A percentile compares a stretch with the other conserved stretches of the same genome.
Evolutionary conservation across 805 yeast genomes (phyloP).

Genomic region (Nakazawaea anatomiae): DNA sequence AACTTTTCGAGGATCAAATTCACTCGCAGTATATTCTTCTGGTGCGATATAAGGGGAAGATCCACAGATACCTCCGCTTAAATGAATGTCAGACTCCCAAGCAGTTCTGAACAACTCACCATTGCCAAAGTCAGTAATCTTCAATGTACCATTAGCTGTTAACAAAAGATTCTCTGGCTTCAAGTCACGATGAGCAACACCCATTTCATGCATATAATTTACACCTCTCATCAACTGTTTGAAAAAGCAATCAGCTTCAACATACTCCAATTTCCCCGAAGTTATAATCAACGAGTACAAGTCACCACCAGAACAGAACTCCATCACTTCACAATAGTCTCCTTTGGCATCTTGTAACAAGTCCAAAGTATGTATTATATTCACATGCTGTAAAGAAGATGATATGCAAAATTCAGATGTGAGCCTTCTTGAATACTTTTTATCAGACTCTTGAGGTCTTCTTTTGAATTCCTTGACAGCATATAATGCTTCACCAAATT

Average conservation of each 20-base stretch:
- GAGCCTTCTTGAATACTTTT: conserved; percentile 63
- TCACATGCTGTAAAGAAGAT: conserved; percentile 68
- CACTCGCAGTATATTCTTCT: conserved; percentile 61
- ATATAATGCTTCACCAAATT: conserved; percentile 44
- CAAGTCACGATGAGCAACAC: conserved; percentile 84
- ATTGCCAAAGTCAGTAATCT: conserved; percentile 86
- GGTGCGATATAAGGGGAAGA: conserved; percentile 90
- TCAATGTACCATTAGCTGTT: conserved; percentile 65
- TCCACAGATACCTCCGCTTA: conserved; percentile 76
- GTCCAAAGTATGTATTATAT: conserved; percentile 73
- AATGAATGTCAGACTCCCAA: conserved; percentile 69
- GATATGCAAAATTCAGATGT: conserved; percentile 83
- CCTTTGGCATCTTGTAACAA: conserved; percentile 76
- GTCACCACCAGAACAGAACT: conserved; percentile 79
- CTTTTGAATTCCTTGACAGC: conserved; percentile 87
- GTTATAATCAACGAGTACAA: conserved; percentile 68
- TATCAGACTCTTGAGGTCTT: conserved; percentile 53
- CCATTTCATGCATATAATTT: conserved; percentile 83
- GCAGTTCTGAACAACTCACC: conserved; percentile 81
- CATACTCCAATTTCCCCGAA: conserved; percentile 70
- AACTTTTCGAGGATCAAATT: conserved; percentile 76
- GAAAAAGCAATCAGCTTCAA: conserved; percentile 87
- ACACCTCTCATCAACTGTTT: conserved; percentile 83
- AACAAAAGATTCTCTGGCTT: conserved; percentile 82
- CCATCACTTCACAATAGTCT: conserved; percentile 83